Percentiles rank a stretch among this genome's conserved stretches.
Evolutionary conservation across 139 green algal species (phyloP).

Genomic region (Astrephomene gubernaculifera): DNA sequence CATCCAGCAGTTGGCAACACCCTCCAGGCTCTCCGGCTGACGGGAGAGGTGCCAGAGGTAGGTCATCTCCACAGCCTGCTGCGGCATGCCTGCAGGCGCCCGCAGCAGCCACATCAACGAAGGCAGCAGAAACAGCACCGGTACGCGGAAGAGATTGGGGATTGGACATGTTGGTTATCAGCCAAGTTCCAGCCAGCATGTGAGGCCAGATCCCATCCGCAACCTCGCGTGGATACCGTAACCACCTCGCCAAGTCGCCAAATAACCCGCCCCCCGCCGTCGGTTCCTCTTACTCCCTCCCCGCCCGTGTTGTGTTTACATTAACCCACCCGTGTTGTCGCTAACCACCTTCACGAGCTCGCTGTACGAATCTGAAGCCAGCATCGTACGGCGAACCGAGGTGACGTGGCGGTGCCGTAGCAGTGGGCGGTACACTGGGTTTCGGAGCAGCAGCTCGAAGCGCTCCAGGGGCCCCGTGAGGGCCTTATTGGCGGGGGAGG

Average conservation of each 20-base stretch:
- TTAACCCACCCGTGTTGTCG: conserved; percentile 4
- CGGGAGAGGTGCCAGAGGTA: not conserved
- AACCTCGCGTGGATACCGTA: not conserved
- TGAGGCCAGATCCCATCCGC: not conserved
- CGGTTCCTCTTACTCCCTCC: not conserved
- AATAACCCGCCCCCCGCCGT: not conserved
- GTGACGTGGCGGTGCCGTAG: not conserved
- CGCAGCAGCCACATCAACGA: not conserved
- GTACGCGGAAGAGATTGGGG: not conserved
- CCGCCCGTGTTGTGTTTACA: not conserved
- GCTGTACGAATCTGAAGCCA: not conserved
- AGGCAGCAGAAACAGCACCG: not conserved
- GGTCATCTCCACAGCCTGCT: not conserved
- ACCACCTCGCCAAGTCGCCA: not conserved
- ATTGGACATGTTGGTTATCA: not conserved
- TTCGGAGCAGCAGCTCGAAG: not conserved
- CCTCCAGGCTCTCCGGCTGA: not conserved
- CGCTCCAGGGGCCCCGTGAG: conserved; percentile 21
- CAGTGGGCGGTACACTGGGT: conserved; percentile 31
- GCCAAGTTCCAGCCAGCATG: not conserved
- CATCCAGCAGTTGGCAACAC: not conserved
- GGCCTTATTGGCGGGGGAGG: conserved; percentile 9
- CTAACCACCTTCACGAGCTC: not conserved
- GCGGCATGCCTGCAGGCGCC: not conserved
- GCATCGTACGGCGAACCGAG: not conserved